phyloP scores from a whole-genome alignment of 805 yeast species.

The Saccharomycopsis microspora region DNA sequence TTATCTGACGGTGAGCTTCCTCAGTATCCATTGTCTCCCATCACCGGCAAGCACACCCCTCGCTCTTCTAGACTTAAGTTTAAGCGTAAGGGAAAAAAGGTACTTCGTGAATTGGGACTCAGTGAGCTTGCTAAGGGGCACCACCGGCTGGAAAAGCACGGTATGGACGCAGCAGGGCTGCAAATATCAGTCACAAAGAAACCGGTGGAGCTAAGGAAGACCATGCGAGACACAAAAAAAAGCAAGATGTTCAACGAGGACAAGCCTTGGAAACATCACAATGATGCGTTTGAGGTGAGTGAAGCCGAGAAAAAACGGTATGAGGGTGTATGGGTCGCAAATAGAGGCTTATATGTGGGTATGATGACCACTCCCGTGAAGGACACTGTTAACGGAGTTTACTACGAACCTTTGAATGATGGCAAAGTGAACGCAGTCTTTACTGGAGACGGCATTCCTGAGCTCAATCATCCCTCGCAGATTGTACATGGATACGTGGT shows the following conservation, averaged over 20 bases:
- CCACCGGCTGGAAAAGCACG: background rate
- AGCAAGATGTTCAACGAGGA: conserved; percentile 59
- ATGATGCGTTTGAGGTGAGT: conserved; percentile 38
- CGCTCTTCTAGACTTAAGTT: conserved; percentile 1
- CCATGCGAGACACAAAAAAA: conserved; percentile 18
- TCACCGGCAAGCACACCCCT: no score
- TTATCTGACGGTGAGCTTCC: conserved; percentile 6
- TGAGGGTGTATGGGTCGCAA: conserved; percentile 91
- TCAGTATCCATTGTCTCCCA: conserved; percentile 5
- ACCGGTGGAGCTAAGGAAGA: conserved; percentile 15
- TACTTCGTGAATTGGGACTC: conserved; percentile 11
- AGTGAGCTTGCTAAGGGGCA: background rate
- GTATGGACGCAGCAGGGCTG: conserved; percentile 17
- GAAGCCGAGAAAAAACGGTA: conserved; percentile 75
- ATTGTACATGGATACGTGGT: conserved; percentile 36
- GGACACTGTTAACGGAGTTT: background rate
- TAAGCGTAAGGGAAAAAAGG: conserved; percentile 14
- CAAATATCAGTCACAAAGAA: conserved; percentile 9
- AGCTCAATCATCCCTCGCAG: conserved; percentile 12
- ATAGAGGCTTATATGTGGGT: conserved; percentile 53
- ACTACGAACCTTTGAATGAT: background rate
- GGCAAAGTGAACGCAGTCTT: conserved; percentile 1
- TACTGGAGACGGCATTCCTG: background rate
- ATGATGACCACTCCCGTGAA: conserved; percentile 17
- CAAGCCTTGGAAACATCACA: conserved; percentile 90